Evolutionary conservation across 2,329 filamentous ascomycete genomes (phyloP), one percentile per base, ranked within the genome.

Genomic region (Teratosphaeria nubilosa): DNA sequence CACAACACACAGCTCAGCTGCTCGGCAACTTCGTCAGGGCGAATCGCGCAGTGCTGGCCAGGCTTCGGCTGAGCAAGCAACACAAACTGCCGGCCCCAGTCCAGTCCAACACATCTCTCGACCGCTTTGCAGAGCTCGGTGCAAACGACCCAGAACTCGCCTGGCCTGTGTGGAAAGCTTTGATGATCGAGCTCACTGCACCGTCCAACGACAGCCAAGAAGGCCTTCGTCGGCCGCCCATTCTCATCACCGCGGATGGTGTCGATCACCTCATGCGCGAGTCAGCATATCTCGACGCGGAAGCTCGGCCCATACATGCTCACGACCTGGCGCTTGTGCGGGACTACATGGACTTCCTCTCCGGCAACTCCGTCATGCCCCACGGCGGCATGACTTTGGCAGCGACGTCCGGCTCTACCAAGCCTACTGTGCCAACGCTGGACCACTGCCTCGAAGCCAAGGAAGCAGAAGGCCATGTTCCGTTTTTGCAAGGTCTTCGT

Each of bases 361-460:
- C 82, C 30, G 86, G 87, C 59, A 69, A 75, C 73, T 32, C 64
- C 5, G 59, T 72, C 0, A 72, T 86, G 37, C 75, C 82, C 55
- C 92, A 92, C 71, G 92, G 92, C 62, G 91, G 90, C 59, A 82
- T 88, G 60, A 74, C 96, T 58, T 75, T 96, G 41, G 91, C 84
- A 59, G 83, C 89, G 60, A 90, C 85, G 25, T 87, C 85, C 16
- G 80, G 81, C 62, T 88, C 84, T 69, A 95, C 95, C 75, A 78
- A 78, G 41, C 85, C 85, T 22, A 74, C 76, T 50, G 78, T 83
- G 55, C 80, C 83, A 14, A 85, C 85, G 5, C 78, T 96, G 68
- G 83, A 90, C 52, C 62, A 61, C 56, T 59, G 59, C 27, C 62
- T 56, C 55, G 54, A 20, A 34, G 50, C 41, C 32, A 54, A 53